Conservation (phyloP, 2,329 filamentous ascomycete species). For the Lachnellula cervina region DNA sequence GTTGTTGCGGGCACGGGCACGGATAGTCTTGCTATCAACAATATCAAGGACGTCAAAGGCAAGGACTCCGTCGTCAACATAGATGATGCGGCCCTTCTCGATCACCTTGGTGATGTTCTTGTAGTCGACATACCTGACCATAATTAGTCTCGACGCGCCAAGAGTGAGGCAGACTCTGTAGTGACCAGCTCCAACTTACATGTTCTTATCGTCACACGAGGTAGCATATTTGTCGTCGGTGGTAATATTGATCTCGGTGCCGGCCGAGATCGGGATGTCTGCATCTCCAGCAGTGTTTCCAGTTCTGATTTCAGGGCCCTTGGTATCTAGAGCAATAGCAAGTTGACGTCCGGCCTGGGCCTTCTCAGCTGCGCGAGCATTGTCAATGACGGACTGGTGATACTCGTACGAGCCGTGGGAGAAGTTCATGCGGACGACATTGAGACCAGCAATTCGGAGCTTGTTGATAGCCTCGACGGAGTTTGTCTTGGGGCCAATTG, state of each 20-base stretch:
- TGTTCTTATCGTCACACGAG: constrained; percentile 81
- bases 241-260: constrained; percentile 88
- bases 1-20: constrained; percentile 87
- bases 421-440: constrained; percentile 99
- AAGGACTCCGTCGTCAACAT: constrained; percentile 96
- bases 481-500: constrained; percentile 99
- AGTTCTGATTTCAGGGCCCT: constrained; percentile 84
- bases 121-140: constrained; percentile 88
- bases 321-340: constrained; percentile 85
- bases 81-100: constrained; percentile 83
- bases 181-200: constrained; percentile 53
- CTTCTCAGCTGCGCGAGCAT: constrained; percentile 82
- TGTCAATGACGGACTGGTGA: constrained; percentile 97
- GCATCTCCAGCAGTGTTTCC: constrained; percentile 66
- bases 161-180: not conserved
- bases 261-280: constrained; percentile 77
- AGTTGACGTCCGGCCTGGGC: constrained; percentile 75
- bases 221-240: constrained; percentile 91
- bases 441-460: constrained; percentile 85
- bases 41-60: constrained; percentile 91
- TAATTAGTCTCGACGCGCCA: constrained; percentile 5
- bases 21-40: constrained; percentile 82
- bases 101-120: constrained; percentile 99
- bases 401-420: constrained; percentile 93
- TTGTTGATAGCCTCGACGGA: constrained; percentile 94